Percentiles rank a stretch among this genome's conserved stretches.
These are phyloP conservation scores for Boletus huronensis DNA, from an alignment of 768 basidiomycete genomes.

Conservation along the genomic window DNA sequence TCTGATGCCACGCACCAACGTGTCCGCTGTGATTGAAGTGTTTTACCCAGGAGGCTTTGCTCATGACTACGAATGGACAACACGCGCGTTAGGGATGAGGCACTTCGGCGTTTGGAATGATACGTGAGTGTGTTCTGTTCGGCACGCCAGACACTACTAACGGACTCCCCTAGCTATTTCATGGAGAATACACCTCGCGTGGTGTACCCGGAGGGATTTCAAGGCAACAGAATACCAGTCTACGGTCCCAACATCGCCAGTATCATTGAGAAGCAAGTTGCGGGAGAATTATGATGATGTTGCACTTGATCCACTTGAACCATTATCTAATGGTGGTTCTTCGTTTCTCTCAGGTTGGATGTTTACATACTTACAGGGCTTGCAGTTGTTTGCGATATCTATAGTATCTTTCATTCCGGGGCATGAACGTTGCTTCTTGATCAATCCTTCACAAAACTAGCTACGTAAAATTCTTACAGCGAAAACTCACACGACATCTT, in stretches of 20 bases:
- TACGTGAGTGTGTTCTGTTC: constrained; percentile 42
- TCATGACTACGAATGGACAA: constrained; percentile 85
- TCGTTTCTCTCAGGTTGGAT: background rate
- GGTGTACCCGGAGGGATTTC: constrained; percentile 82
- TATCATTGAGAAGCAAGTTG: constrained; percentile 68
- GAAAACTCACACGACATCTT: background rate
- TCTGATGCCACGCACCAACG: constrained; percentile 71
- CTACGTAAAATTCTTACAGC: background rate
- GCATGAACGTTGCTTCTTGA: background rate
- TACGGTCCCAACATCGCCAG: constrained; percentile 60
- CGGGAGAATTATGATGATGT: constrained; percentile 20
- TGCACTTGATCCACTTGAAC: background rate
- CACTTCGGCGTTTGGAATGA: constrained; percentile 84
- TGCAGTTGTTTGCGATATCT: background rate
- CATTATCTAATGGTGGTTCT: background rate
- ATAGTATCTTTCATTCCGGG: background rate
- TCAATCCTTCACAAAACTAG: background rate
- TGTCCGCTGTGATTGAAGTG: constrained; percentile 83
- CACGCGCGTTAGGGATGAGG: constrained; percentile 64
- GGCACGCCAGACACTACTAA: background rate
- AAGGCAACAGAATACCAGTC: constrained; percentile 73
- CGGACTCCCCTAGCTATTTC: constrained; percentile 14
- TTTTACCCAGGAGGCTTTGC: constrained; percentile 81
- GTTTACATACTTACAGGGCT: background rate
- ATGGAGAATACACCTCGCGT: constrained; percentile 44